Evolutionary conservation across 352 stramenopile species (phyloP).

Genomic region (Pythium coloratum): DNA sequence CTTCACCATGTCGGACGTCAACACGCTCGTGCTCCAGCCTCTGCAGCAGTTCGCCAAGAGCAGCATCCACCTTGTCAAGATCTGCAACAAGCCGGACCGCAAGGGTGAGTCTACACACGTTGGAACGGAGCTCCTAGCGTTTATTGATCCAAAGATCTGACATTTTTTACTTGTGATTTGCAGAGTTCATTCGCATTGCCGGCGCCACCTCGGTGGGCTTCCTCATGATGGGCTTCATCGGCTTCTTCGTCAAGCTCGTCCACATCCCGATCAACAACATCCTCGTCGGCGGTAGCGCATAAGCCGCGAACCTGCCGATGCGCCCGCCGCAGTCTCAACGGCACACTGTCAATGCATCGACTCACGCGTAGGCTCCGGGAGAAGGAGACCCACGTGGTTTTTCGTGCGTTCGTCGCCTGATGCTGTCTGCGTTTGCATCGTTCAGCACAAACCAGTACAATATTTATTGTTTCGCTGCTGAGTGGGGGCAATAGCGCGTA

Average conservation of each 20-base stretch:
- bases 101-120: conserved; percentile 81
- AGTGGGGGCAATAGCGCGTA: not conserved
- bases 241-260: conserved; percentile 99
- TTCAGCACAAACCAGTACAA: not conserved
- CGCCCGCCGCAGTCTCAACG: not conserved
- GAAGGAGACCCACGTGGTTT: not conserved
- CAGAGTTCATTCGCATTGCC: conserved; percentile 96
- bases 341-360: not conserved
- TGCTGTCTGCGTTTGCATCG: not conserved
- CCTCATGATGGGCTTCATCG: conserved; percentile 99
- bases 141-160: not conserved
- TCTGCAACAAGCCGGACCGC: conserved; percentile 99
- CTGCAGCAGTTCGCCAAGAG: conserved; percentile 98
- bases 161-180: conserved; percentile 15
- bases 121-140: not conserved
- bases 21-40: conserved; percentile 94
- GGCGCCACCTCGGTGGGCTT: conserved; percentile 96
- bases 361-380: not conserved
- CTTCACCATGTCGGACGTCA: conserved; percentile 83
- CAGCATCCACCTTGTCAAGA: conserved; percentile 97
- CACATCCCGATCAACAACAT: conserved; percentile 99
- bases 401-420: not conserved
- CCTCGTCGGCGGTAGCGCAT: conserved; percentile 91
- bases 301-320: conserved; percentile 23
- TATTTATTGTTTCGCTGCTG: conserved; percentile 24